phyloP scores from a whole-genome alignment of 1,139 yeast species.

The Yamadazyma atlantica region DNA sequence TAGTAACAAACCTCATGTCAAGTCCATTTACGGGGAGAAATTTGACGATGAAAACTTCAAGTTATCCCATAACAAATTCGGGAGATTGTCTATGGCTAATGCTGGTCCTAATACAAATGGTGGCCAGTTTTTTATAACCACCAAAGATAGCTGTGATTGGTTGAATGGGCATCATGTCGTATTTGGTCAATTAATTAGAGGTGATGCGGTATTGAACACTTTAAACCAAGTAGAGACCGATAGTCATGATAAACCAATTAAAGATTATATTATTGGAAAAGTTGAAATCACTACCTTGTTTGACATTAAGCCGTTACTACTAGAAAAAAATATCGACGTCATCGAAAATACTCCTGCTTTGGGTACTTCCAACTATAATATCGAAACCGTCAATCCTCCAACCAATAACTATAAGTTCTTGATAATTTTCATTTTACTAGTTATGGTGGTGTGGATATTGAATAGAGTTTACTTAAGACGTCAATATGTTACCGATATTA shows the following conservation, averaged over 20 bases:
- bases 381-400: constrained; percentile 13
- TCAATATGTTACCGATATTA: constrained; percentile 29
- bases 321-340: constrained; percentile 7
- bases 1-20: constrained; percentile 3
- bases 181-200: constrained; percentile 51
- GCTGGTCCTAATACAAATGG: constrained; percentile 83
- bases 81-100: constrained; percentile 46
- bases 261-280: constrained; percentile 31
- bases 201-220: constrained; percentile 36
- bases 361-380: constrained; percentile 4
- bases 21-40: constrained; percentile 28
- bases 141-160: constrained; percentile 25
- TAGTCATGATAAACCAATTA: constrained; percentile 37
- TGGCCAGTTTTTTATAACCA: constrained; percentile 75
- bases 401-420: constrained; percentile 17
- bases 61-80: constrained; percentile 34
- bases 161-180: constrained; percentile 60
- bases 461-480: constrained; percentile 20
- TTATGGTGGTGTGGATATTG: constrained; percentile 16
- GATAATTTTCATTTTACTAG: constrained; percentile 18
- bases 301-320: constrained; percentile 10
- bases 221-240: constrained; percentile 39
- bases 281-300: constrained; percentile 19
- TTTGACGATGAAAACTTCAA: constrained; percentile 42
- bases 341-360: constrained; percentile 7